Conservation (phyloP, 2,329 filamentous ascomycete genomes). For the Hypomyces perniciosus region DNA sequence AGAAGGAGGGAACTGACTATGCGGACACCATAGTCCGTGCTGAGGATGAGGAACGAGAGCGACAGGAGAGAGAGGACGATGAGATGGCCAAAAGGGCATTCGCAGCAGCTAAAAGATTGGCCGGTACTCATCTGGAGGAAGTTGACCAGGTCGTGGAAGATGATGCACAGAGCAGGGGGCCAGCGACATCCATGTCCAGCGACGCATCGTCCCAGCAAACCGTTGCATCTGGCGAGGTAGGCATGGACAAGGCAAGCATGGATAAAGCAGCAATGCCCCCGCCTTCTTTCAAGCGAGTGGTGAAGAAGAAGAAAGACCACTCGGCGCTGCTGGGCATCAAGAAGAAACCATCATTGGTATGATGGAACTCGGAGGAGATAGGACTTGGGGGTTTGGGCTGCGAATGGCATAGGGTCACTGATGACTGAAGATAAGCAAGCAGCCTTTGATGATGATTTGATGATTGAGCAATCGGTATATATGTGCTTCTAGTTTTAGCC, state of each 20-base stretch:
- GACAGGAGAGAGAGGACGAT: conserved; percentile 74
- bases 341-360: conserved; percentile 64
- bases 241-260: conserved; percentile 23
- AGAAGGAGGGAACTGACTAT: conserved; percentile 60
- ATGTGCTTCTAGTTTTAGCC: no score
- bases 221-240: conserved; percentile 14
- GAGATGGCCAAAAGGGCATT: conserved; percentile 78
- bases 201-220: neutral
- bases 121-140: neutral
- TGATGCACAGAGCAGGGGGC: conserved; percentile 13
- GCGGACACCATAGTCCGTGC: conserved; percentile 47
- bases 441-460: neutral
- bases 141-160: conserved; percentile 37
- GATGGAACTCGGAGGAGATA: conserved; percentile 1
- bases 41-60: conserved; percentile 54
- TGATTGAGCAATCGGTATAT: no score
- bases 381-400: neutral
- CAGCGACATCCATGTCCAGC: neutral
- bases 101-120: conserved; percentile 50
- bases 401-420: no score
- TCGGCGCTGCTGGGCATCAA: conserved; percentile 75
- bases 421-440: no score
- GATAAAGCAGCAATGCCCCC: conserved; percentile 33
- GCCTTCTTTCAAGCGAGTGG: conserved; percentile 66
- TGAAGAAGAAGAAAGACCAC: conserved; percentile 85